Conservation (phyloP, 2,329 filamentous ascomycete species). For the Amauroascus verrucosus region DNA sequence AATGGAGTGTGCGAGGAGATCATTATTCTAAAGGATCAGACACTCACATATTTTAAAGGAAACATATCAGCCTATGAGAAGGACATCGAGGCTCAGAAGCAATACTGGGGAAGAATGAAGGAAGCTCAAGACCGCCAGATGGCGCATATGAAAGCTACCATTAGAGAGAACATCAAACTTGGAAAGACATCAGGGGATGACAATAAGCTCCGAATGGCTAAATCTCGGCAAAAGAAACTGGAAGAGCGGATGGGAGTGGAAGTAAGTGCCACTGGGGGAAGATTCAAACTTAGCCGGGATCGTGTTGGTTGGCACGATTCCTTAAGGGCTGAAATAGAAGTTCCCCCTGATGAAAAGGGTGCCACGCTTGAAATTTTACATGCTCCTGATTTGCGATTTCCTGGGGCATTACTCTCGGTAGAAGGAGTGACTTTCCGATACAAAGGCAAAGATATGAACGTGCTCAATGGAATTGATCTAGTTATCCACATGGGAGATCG, state of each 20-base stretch:
- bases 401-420: slow-evolving; percentile 60
- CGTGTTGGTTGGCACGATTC: slow-evolving; percentile 51
- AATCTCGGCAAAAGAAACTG: slow-evolving; percentile 72
- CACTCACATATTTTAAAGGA: slow-evolving; percentile 63
- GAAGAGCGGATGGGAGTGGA: slow-evolving; percentile 72
- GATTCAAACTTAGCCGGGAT: slow-evolving; percentile 75
- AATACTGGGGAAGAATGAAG: slow-evolving; percentile 63
- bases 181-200: slow-evolving; percentile 71
- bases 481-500: slow-evolving; percentile 64
- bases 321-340: slow-evolving; percentile 57
- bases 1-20: slow-evolving; percentile 66
- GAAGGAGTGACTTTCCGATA: slow-evolving; percentile 62
- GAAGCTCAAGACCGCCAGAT: slow-evolving; percentile 73
- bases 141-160: slow-evolving; percentile 68
- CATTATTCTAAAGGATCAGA: slow-evolving; percentile 62
- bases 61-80: slow-evolving; percentile 62
- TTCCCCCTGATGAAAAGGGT: slow-evolving; percentile 52
- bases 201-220: slow-evolving; percentile 77
- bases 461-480: slow-evolving; percentile 55
- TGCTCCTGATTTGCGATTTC: slow-evolving; percentile 61
- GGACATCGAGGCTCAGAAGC: slow-evolving; percentile 53
- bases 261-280: slow-evolving; percentile 57
- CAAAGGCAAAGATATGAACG: slow-evolving; percentile 32
- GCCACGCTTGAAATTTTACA: slow-evolving; percentile 51
- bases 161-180: slow-evolving; percentile 61